Evolutionary conservation across 1,284 basidiomycete genomes (phyloP).

Genomic region (Moesziomyces sp.): DNA sequence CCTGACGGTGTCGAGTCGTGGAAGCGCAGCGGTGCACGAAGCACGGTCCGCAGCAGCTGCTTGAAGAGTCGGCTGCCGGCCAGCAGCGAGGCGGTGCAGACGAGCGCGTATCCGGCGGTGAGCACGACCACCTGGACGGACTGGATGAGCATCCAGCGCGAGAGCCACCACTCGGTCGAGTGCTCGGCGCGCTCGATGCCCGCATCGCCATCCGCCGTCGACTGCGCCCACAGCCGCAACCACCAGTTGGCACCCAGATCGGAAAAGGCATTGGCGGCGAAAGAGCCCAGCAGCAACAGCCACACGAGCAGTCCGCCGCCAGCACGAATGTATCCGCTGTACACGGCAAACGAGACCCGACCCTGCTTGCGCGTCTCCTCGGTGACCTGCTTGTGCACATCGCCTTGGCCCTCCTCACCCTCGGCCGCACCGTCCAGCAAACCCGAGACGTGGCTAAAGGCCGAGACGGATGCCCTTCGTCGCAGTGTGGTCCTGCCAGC

Average conservation of each 20-base stretch:
- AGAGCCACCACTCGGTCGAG: constrained; percentile 66
- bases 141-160: constrained; percentile 80
- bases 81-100: constrained; percentile 74
- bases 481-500: constrained; percentile 12
- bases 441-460: constrained; percentile 77
- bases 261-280: constrained; percentile 17
- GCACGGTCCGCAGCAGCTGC: constrained; percentile 73
- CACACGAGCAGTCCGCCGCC: constrained; percentile 36
- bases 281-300: constrained; percentile 14
- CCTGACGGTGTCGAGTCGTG: constrained; percentile 86
- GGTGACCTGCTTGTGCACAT: constrained; percentile 31
- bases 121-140: constrained; percentile 75
- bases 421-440: constrained; percentile 73
- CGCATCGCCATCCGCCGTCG: not conserved
- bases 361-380: constrained; percentile 34
- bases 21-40: constrained; percentile 79
- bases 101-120: constrained; percentile 75
- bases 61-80: constrained; percentile 75
- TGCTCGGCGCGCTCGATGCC: constrained; percentile 1
- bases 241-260: constrained; percentile 33
- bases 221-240: constrained; percentile 29
- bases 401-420: constrained; percentile 4
- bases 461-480: constrained; percentile 46
- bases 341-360: constrained; percentile 33
- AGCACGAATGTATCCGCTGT: constrained; percentile 34